phyloP scores from a whole-genome alignment of 208 protist genomes.

The Trypanosoma vivax region DNA sequence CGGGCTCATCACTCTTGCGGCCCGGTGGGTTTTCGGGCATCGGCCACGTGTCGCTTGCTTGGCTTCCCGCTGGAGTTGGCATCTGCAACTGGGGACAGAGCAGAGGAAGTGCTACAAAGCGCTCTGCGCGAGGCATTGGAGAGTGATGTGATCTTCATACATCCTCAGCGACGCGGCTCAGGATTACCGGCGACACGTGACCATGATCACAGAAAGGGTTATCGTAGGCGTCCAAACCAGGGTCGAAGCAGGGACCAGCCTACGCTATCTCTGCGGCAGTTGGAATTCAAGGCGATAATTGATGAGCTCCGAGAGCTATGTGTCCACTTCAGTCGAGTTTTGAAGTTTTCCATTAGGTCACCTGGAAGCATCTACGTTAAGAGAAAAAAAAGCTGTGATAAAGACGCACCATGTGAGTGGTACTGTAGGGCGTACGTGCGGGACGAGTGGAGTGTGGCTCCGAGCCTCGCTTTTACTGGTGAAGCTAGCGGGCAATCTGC shows the following conservation, averaged over 20 bases:
- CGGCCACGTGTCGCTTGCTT: constrained; percentile 70
- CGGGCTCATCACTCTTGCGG: not conserved
- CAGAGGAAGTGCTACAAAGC: constrained; percentile 38
- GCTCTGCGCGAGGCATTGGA: constrained; percentile 66
- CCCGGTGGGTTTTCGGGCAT: constrained; percentile 40
- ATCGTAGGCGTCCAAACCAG: constrained; percentile 4
- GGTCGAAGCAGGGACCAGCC: constrained; percentile 1
- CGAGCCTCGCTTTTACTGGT: constrained; percentile 33
- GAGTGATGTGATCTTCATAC: constrained; percentile 75
- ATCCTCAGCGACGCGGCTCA: constrained; percentile 4
- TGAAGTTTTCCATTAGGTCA: constrained; percentile 82
- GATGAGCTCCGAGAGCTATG: constrained; percentile 71
- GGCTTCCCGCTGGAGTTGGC: constrained; percentile 83
- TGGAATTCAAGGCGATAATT: constrained; percentile 65
- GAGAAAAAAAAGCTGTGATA: not conserved
- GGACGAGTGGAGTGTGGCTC: constrained; percentile 69
- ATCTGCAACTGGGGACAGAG: constrained; percentile 32
- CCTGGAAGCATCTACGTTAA: constrained; percentile 5
- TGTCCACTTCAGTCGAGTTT: constrained; percentile 53
- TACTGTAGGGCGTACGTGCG: constrained; percentile 78
- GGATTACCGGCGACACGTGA: constrained; percentile 1
- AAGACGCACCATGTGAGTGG: constrained; percentile 26
- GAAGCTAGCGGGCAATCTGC: constrained; percentile 44
- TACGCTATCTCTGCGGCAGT: constrained; percentile 50
- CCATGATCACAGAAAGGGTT: constrained; percentile 3